A percentile compares a stretch with the other conserved stretches of the same genome.
Evolutionary conservation across 225 moss, liverwort and hornwort genomes (phyloP).

Genomic region (Marchantia polymorpha): DNA sequence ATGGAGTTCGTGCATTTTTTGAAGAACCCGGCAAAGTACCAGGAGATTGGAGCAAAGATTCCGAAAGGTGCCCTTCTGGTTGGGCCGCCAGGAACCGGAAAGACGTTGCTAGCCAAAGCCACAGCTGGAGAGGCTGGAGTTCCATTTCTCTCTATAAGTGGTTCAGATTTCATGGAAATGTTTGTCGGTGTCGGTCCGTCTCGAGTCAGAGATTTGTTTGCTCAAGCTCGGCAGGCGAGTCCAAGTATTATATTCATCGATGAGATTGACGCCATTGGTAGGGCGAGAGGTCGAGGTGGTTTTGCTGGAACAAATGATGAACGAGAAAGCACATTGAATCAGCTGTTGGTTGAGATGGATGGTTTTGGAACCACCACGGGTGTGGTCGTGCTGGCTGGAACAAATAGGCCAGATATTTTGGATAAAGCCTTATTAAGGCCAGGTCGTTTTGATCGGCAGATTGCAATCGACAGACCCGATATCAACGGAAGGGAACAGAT

Average conservation of each 20-base stretch:
- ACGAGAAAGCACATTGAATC: conserved; percentile 97
- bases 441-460: conserved; percentile 95
- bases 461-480: conserved; percentile 89
- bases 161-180: conserved; percentile 99
- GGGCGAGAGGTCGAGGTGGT: conserved; percentile 97
- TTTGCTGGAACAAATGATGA: conserved; percentile 99
- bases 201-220: conserved; percentile 94
- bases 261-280: conserved; percentile 98
- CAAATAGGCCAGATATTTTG: conserved; percentile 95
- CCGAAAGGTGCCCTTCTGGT: conserved; percentile 98
- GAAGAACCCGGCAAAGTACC: conserved; percentile 95
- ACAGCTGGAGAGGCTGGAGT: conserved; percentile 99
- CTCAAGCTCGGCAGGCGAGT: conserved; percentile 94
- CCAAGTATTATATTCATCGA: conserved; percentile 99
- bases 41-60: conserved; percentile 95
- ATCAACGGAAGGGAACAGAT: conserved; percentile 98
- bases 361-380: conserved; percentile 97
- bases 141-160: conserved; percentile 97
- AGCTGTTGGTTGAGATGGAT: conserved; percentile 97
- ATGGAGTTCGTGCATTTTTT: conserved; percentile 99
- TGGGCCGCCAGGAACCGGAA: conserved; percentile 96
- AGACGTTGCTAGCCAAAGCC: conserved; percentile 91
- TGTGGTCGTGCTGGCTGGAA: conserved; percentile 96
- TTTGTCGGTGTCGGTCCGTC: conserved; percentile 99
- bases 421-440: conserved; percentile 95